Conservation (phyloP, 2,329 filamentous ascomycete genomes). For the Penicillium sp. region DNA sequence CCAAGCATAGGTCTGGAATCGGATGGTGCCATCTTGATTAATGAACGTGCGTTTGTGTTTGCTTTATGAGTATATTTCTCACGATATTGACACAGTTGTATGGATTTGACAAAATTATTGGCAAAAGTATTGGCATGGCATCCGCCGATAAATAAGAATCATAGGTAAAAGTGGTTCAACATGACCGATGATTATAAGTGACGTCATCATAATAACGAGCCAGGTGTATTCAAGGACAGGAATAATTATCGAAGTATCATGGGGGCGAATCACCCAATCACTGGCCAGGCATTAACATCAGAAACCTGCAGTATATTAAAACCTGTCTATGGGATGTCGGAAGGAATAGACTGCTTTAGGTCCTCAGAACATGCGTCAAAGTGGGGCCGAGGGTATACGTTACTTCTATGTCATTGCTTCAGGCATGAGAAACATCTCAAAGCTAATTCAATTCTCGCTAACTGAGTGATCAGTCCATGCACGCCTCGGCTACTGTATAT, state of each 20-base stretch:
- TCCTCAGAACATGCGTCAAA: neutral
- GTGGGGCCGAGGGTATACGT: neutral
- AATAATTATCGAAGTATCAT: neutral
- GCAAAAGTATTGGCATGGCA: neutral
- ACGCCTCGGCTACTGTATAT: too few relatives aligned
- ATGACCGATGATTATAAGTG: neutral
- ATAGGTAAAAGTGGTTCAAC: neutral
- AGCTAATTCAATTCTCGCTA: too few relatives aligned
- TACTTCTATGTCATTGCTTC: neutral
- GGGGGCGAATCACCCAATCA: neutral
- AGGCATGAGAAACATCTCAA: neutral
- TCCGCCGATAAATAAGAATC: neutral
- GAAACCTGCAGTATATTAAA: neutral
- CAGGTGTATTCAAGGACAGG: neutral
- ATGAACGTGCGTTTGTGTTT: neutral
- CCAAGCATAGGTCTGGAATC: neutral
- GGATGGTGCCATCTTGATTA: neutral
- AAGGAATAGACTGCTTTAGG: neutral
- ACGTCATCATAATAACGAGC: neutral
- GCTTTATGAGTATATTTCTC: neutral
- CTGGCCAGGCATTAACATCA: neutral
- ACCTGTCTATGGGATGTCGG: neutral
- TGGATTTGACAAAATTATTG: neutral
- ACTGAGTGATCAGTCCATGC: too few relatives aligned
- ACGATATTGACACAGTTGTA: neutral